phyloP scores from a whole-genome alignment of 2,329 filamentous ascomycete species.

The Xylaria sp. region DNA sequence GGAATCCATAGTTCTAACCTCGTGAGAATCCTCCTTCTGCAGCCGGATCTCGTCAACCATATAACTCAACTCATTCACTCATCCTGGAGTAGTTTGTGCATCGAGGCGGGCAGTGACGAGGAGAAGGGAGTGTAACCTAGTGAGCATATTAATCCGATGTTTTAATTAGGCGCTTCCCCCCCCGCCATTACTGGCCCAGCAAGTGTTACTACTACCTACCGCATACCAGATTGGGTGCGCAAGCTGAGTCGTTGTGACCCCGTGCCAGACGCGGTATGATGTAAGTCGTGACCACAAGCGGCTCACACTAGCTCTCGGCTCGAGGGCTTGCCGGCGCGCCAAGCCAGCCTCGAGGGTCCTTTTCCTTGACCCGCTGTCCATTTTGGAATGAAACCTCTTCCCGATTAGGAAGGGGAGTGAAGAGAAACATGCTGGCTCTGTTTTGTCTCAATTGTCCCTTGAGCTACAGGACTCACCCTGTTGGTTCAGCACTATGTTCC shows the following conservation, averaged over 20 bases:
- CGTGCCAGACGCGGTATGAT: conserved; percentile 4
- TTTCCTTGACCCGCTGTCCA: not conserved
- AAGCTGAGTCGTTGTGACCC: not conserved
- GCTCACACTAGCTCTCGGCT: conserved; percentile 27
- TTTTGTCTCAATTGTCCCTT: not conserved
- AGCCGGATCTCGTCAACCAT: not conserved
- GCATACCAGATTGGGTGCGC: not conserved
- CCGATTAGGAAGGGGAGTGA: not conserved
- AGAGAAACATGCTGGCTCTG: not conserved
- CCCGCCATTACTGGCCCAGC: not conserved
- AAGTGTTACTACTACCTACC: not conserved
- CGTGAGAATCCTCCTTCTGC: not conserved
- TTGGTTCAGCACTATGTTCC: too few species aligned
- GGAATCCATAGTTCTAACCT: conserved; percentile 4
- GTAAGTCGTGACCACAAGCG: conserved; percentile 19
- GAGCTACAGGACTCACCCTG: too few species aligned
- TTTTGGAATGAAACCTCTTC: conserved; percentile 11
- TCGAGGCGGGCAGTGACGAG: not conserved
- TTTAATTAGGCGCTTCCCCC: not conserved
- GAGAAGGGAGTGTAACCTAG: not conserved
- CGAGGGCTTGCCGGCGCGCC: conserved; percentile 28
- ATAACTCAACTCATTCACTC: not conserved
- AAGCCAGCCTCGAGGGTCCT: conserved; percentile 8
- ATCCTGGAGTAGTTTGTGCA: not conserved
- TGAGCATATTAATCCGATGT: not conserved